These are phyloP conservation scores for Copromyces sp. DNA, from an alignment of 495 filamentous ascomycete species.

Conservation along the genomic window DNA sequence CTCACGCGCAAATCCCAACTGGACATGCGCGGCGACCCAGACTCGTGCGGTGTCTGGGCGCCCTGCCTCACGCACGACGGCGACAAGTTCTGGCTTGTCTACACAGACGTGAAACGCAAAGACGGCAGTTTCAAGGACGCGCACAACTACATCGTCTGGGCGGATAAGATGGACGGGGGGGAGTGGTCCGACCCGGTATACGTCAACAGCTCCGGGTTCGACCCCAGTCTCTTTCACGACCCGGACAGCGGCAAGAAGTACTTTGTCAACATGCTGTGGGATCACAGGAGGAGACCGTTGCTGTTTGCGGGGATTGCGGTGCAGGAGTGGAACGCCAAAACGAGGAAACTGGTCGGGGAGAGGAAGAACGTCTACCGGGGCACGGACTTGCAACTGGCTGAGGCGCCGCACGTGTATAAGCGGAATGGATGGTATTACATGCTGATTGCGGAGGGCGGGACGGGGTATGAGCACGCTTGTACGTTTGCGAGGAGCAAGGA, in stretches of 20 bases:
- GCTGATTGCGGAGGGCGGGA: slow-evolving; percentile 57
- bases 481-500: slow-evolving; percentile 43
- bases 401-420: slow-evolving; percentile 55
- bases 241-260: slow-evolving; percentile 41
- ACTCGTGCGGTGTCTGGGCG: slow-evolving; percentile 55
- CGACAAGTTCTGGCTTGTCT: slow-evolving; percentile 47
- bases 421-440: slow-evolving; percentile 59
- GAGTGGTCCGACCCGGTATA: slow-evolving; percentile 49
- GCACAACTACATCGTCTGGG: slow-evolving; percentile 44
- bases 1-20: slow-evolving; percentile 48
- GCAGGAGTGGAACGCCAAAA: slow-evolving; percentile 37
- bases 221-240: slow-evolving; percentile 51
- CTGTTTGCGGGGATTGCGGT: slow-evolving; percentile 38
- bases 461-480: slow-evolving; percentile 44
- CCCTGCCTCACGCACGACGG: slow-evolving; percentile 50
- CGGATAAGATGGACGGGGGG: slow-evolving; percentile 37
- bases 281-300: slow-evolving; percentile 38
- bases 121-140: slow-evolving; percentile 46
- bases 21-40: slow-evolving; percentile 48
- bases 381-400: slow-evolving; percentile 44
- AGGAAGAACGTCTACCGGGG: slow-evolving; percentile 45
- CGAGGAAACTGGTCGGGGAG: slow-evolving; percentile 36
- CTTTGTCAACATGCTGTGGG: slow-evolving; percentile 45
- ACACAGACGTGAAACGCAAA: slow-evolving; percentile 47
- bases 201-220: slow-evolving; percentile 44